Evolutionary conservation across 176 grass and related monocot species (phyloP), one percentile per base, ranked within the genome.

Genomic region (Lolium perenne): DNA sequence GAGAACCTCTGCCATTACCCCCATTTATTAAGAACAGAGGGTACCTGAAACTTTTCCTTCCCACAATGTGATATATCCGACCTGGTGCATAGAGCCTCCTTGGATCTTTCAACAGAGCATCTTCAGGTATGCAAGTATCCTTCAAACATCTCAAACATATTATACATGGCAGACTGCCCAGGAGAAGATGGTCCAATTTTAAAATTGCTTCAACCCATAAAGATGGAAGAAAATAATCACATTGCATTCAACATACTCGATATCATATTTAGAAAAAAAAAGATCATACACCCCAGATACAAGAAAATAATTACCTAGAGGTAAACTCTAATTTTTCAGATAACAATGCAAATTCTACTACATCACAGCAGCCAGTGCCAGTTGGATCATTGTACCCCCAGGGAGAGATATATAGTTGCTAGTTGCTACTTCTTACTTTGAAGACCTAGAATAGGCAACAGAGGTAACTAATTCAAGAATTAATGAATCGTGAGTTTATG

Each of bases 111-210:
- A 29, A 29, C 29, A 29, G 29, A 29, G 29, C 29, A 29, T 29
- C 29, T 29, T 29, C 29, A 12, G 90, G 91, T 87, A 95, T 91
- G 85, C 93, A 98, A 13, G 93, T 95, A 76, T 98, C 93, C 53
- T 88, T 95, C 49, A 95, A 89, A 85, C 95, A 98, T 88, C 93
- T 94, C 59, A 93, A 60, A 80, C 91, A 89, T 71, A 95, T 83
- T 10, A 95, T 89, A 78, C 90, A 94, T 47, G 96, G 93, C 80
- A 95, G 95, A 84, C 93, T 98, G 89, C 41, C 50, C 38, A 91
- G 77, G 80, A 82, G 73, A 85, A 53, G 35, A 83, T 72, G 55
- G 68, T 40, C 20, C 76, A 76, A 46, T 12, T 85, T 92, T 58
- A 78, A 51, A 87, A 67, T 82, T 87, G 64, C 23, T 84, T 22